A percentile compares a stretch with the other conserved stretches of the same genome.
Conservation (phyloP, 1,284 basidiomycete genomes). For the Cryptococcus sp. region DNA sequence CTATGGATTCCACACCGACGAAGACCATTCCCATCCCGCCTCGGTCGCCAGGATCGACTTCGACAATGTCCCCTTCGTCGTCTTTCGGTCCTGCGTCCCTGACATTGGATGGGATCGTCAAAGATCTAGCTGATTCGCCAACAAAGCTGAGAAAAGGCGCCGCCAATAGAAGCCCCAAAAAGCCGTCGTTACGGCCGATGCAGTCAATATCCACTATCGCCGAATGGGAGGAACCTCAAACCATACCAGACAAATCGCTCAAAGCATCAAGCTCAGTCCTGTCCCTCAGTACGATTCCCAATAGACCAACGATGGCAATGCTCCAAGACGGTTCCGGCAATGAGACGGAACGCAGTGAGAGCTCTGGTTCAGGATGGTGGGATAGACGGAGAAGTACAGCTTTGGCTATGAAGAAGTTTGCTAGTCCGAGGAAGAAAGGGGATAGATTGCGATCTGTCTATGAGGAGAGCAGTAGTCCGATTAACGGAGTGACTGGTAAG, state of each 20-base stretch:
- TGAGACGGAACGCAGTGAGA: slow-evolving; percentile 24
- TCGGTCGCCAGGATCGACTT: slow-evolving; percentile 8
- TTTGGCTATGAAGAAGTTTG: slow-evolving; percentile 10
- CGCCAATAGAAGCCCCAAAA: too few relatives aligned
- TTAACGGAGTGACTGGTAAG: slow-evolving; percentile 5
- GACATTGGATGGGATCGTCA: slow-evolving; percentile 13
- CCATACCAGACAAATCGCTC: not conserved
- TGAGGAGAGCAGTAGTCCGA: slow-evolving; percentile 1
- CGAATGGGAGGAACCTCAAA: not conserved
- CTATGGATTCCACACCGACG: not conserved
- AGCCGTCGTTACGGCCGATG: too few relatives aligned
- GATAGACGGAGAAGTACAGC: slow-evolving; percentile 21
- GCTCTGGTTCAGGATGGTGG: slow-evolving; percentile 24
- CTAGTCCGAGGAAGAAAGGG: slow-evolving; percentile 12
- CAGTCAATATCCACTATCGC: not conserved
- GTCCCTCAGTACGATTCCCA: too few relatives aligned
- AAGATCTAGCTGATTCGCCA: slow-evolving; percentile 7
- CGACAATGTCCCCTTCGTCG: slow-evolving; percentile 10
- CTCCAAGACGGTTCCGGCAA: slow-evolving; percentile 25
- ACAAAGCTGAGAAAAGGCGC: not conserved
- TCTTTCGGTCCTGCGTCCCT: slow-evolving; percentile 8
- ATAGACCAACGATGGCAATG: slow-evolving; percentile 8
- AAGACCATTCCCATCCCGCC: slow-evolving; percentile 11
- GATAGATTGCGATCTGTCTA: not conserved
- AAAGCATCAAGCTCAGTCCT: too few relatives aligned